Base-by-base conservation (phyloP, 2,329 filamentous ascomycete species). In the Fusarium anguioides region DNA sequence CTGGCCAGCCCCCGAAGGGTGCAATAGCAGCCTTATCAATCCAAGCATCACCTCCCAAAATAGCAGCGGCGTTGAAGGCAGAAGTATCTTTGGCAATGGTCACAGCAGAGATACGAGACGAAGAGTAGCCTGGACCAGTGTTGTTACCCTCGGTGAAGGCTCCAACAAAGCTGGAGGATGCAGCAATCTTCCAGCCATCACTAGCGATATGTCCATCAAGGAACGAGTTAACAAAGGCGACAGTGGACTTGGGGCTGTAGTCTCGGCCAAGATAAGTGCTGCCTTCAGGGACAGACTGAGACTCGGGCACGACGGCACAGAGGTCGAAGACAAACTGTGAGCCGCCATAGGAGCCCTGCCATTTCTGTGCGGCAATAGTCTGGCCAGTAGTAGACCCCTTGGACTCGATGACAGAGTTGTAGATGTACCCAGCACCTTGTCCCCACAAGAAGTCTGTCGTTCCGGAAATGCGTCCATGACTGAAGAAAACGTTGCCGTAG, bases 31-130 rank as follows among this genome's bases (percentile, higher is more conserved):
- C 56, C 23, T 70, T 66, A 39, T 77, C 76, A 11, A 77, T 66
- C 75, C 75, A 77, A 46, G 66, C 62, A 20, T 74, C 69, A n/a
- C 76, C 72, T 14, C 74, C 74, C 12, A 77, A 62, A 8, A 77
- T 58, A 29, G 66, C 70, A 4, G 81, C 81, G 4, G 75, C 80
- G 2, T 78, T 88, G 58, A 77, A 74, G 64, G 89, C 86, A 63
- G 90, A 85, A 60, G 75, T 83, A 45, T 81, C 71, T 2, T 77
- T 79, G 46, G 68, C 53, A 1, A 76, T 45, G 11, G 70, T 70
- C 3, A 54, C 72, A 8, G 42, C 57, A 18, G 74, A 71, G 3
- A 60, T 50, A 17, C 75, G 72, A 31, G 60, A 65, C 2, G 66
- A 64, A 4, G 72, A 64, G 8, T 66, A 70, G 5, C 75, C 75